phyloP scores from a whole-genome alignment of 1,284 basidiomycete genomes.

The Cutaneotrichosporon arboriforme region DNA sequence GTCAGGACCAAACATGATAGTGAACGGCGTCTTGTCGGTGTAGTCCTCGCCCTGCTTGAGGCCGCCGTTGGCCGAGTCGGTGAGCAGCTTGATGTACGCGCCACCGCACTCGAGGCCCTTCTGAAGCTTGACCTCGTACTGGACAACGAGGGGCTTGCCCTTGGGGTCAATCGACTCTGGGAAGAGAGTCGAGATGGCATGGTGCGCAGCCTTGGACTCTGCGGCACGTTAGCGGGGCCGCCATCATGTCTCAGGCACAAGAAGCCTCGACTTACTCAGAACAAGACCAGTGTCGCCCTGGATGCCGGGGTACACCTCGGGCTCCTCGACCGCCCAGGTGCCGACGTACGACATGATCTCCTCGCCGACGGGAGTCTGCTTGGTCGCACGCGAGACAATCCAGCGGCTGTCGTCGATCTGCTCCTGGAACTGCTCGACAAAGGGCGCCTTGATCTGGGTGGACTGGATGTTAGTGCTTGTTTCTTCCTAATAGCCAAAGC shows the following conservation, averaged over 20 bases:
- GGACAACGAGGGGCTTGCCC: slow-evolving; percentile 85
- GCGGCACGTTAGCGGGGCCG: slow-evolving; percentile 12
- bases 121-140: slow-evolving; percentile 99
- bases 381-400: slow-evolving; percentile 94
- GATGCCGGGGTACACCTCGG: slow-evolving; percentile 62
- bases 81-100: slow-evolving; percentile 94
- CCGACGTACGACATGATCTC: slow-evolving; percentile 96
- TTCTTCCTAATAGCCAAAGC: too few relatives aligned
- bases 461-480: slow-evolving; percentile 52
- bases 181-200: slow-evolving; percentile 96
- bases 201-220: slow-evolving; percentile 54
- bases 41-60: slow-evolving; percentile 92
- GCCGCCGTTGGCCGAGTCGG: slow-evolving; percentile 53
- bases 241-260: not conserved
- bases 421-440: slow-evolving; percentile 94
- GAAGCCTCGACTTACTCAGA: slow-evolving; percentile 53
- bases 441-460: slow-evolving; percentile 78
- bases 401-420: slow-evolving; percentile 69
- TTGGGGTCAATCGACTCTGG: slow-evolving; percentile 66
- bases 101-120: slow-evolving; percentile 99
- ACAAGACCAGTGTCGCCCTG: slow-evolving; percentile 83
- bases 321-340: slow-evolving; percentile 93
- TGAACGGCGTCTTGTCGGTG: slow-evolving; percentile 95
- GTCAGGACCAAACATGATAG: slow-evolving; percentile 86
- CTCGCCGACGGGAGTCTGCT: slow-evolving; percentile 87